Evolutionary conservation across 768 basidiomycete genomes (phyloP).

Genomic region (Cytidiella melzeri): DNA sequence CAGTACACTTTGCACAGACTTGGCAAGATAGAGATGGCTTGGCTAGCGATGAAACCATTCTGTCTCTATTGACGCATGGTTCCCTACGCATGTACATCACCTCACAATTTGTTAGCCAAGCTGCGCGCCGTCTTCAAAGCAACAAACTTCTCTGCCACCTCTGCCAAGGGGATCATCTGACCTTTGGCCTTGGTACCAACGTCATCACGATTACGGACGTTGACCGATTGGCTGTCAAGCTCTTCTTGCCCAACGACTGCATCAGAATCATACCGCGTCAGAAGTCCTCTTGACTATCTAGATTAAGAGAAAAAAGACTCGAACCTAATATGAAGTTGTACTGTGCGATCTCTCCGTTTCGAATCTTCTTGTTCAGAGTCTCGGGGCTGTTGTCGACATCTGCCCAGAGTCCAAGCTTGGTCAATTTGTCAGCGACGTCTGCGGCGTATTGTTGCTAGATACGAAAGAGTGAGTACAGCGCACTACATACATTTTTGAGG

Average conservation of each 20-base stretch:
- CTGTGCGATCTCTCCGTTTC: constrained; percentile 94
- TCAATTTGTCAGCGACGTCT: constrained; percentile 66
- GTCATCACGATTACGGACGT: constrained; percentile 94
- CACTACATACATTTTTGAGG: too few relatives aligned
- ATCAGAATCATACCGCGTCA: background rate
- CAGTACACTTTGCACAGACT: too few relatives aligned
- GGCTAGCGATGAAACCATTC: too few relatives aligned
- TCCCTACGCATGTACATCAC: background rate
- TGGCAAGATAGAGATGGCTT: too few relatives aligned
- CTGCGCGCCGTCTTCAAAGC: constrained; percentile 58
- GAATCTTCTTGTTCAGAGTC: constrained; percentile 94
- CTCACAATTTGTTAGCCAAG: constrained; percentile 44
- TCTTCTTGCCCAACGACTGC: constrained; percentile 95
- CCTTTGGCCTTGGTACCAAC: constrained; percentile 78
- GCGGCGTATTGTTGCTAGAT: constrained; percentile 84
- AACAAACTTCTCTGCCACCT: constrained; percentile 62
- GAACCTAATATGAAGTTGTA: constrained; percentile 96
- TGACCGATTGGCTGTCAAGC: constrained; percentile 79
- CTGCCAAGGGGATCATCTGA: constrained; percentile 68
- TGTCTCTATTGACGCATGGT: too few relatives aligned
- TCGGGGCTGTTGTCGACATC: constrained; percentile 92
- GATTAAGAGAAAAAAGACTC: constrained; percentile 20
- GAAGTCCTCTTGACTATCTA: background rate
- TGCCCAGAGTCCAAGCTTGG: constrained; percentile 68
- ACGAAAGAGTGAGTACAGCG: too few relatives aligned